Conservation (phyloP, 192 early-diverging fungal genomes). For the Pilaira anomala region DNA sequence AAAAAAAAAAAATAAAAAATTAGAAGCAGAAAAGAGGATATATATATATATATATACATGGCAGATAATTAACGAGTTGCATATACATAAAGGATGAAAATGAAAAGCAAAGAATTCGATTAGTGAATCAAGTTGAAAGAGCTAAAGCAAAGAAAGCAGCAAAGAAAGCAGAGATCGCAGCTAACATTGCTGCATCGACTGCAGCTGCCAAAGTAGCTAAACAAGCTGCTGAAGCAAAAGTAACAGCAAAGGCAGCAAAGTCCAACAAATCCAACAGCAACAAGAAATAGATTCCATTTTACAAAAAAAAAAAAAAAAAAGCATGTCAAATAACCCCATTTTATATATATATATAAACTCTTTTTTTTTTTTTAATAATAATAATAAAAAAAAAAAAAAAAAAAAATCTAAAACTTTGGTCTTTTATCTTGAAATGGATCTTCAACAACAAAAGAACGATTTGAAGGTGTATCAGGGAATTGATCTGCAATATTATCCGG, state of each 20-base stretch:
- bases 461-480: no score
- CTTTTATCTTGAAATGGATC: conserved; percentile 5
- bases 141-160: conserved; percentile 17
- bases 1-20: no score
- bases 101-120: conserved; percentile 20
- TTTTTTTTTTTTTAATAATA: not conserved
- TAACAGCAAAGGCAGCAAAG: not conserved
- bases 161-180: not conserved
- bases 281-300: not conserved
- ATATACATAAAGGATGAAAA: conserved; percentile 7
- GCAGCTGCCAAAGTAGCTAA: not conserved
- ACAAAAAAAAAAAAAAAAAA: not conserved
- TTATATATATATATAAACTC: not conserved
- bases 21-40: not conserved
- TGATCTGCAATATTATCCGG: no score
- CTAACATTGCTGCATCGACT: no score
- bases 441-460: not conserved
- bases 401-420: no score
- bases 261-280: not conserved
- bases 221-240: not conserved
- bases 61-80: no score
- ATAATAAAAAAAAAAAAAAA: no score
- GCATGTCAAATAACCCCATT: not conserved
- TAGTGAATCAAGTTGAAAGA: conserved; percentile 19
- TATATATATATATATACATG: not conserved